Conservation (phyloP, 176 grass and related monocot genomes). For the Raddia guianensis region DNA sequence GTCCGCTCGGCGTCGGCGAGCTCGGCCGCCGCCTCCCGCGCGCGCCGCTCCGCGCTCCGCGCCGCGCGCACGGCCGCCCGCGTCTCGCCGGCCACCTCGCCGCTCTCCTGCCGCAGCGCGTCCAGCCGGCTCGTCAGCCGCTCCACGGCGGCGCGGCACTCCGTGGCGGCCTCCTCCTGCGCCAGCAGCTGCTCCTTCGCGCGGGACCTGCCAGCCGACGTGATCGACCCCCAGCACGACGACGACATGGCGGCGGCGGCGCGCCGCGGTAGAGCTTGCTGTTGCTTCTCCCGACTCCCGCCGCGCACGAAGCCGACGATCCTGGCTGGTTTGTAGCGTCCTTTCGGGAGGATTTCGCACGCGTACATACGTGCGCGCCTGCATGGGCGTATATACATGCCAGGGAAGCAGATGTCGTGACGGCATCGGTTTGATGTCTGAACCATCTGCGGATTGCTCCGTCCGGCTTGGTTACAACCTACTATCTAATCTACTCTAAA, state of each 20-base stretch:
- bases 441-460: neutral
- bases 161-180: neutral
- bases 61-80: neutral
- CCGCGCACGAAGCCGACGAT: too few species aligned
- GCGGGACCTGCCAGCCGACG: neutral
- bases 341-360: neutral
- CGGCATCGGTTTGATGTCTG: neutral
- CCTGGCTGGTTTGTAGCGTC: neutral
- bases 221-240: conserved; percentile 11
- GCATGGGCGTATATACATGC: neutral
- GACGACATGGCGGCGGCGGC: neutral
- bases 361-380: too few species aligned
- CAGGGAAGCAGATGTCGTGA: neutral
- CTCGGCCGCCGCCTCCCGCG: neutral
- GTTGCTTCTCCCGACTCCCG: too few species aligned
- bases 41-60: neutral
- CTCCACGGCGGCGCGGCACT: neutral
- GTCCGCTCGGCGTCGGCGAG: neutral
- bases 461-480: neutral
- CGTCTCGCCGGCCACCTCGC: neutral
- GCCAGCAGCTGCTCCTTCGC: conserved; percentile 27
- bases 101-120: conserved; percentile 28
- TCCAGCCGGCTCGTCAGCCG: conserved; percentile 16
- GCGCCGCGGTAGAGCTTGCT: too few species aligned
- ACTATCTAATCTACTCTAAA: too few species aligned